These are phyloP conservation scores for Yarrowia porcina DNA, from an alignment of 805 yeast species.

Conservation along the genomic window DNA sequence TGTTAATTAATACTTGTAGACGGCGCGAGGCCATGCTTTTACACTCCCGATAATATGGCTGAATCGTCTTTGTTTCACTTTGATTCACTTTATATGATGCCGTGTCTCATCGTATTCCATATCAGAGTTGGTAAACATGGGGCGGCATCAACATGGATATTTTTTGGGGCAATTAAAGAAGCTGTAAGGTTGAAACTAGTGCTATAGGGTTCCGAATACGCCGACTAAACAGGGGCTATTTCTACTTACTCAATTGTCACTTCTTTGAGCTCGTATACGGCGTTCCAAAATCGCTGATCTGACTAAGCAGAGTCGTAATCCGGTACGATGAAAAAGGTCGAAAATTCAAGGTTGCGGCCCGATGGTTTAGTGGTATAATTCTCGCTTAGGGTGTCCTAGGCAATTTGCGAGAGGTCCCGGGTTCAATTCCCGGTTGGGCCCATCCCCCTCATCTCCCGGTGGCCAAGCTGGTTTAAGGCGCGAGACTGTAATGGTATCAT, in stretches of 20 bases:
- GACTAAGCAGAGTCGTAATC: too few species aligned
- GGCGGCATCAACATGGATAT: background rate
- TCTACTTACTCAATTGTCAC: too few species aligned
- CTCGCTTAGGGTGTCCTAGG: constrained; percentile 25
- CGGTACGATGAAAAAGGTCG: background rate
- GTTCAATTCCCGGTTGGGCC: constrained; percentile 26
- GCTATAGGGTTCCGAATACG: too few species aligned
- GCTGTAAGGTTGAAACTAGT: too few species aligned
- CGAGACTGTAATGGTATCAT: constrained; percentile 24
- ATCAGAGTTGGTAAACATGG: background rate
- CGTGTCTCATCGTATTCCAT: background rate
- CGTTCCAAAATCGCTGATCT: too few species aligned
- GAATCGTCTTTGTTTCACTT: background rate
- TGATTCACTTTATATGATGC: background rate
- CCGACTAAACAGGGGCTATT: too few species aligned
- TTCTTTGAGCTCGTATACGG: too few species aligned
- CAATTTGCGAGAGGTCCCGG: constrained; percentile 26
- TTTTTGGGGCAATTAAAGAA: too few species aligned
- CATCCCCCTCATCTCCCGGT: constrained; percentile 7
- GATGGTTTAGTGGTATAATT: constrained; percentile 26
- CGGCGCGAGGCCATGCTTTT: background rate
- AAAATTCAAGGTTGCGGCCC: background rate
- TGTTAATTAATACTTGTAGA: too few species aligned
- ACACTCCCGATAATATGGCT: background rate
- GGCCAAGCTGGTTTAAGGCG: constrained; percentile 26